Percentiles rank a stretch among this genome's conserved stretches.
Conservation (phyloP, 352 stramenopile genomes). For the Pythium utonaiense region DNA sequence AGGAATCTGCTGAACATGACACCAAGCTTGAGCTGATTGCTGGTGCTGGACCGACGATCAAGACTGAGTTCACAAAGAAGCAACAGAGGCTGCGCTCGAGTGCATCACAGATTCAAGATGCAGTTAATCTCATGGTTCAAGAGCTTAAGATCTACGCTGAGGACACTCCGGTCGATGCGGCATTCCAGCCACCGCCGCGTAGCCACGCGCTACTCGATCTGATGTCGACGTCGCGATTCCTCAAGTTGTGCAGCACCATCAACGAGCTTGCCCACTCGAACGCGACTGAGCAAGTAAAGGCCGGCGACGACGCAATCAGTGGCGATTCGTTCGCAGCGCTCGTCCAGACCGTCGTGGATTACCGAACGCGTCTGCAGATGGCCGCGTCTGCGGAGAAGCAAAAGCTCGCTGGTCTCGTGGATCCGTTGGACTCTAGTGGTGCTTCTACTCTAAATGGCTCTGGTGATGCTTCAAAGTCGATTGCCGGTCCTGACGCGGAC, state of each 20-base stretch:
- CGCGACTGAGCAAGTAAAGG: slow-evolving; percentile 17
- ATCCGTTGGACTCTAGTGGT: background rate
- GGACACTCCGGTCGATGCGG: slow-evolving; percentile 37
- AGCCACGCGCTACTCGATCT: slow-evolving; percentile 60
- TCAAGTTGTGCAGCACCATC: slow-evolving; percentile 70
- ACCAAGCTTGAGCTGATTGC: slow-evolving; percentile 37
- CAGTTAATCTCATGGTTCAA: slow-evolving; percentile 58
- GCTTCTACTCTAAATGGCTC: background rate
- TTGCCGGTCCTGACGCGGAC: background rate
- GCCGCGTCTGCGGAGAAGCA: slow-evolving; percentile 66
- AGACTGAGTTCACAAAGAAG: slow-evolving; percentile 69
- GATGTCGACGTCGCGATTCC: slow-evolving; percentile 62
- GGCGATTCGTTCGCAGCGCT: slow-evolving; percentile 42
- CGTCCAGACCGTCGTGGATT: slow-evolving; percentile 69
- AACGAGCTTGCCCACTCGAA: slow-evolving; percentile 70
- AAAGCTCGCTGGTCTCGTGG: slow-evolving; percentile 33
- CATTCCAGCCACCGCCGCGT: slow-evolving; percentile 50
- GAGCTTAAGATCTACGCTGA: slow-evolving; percentile 68
- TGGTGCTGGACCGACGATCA: slow-evolving; percentile 57
- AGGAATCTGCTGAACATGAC: slow-evolving; percentile 21
- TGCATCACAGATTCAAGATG: slow-evolving; percentile 48
- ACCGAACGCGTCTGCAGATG: slow-evolving; percentile 68
- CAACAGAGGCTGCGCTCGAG: slow-evolving; percentile 67
- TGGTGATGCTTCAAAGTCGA: background rate
- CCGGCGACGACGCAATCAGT: background rate